phyloP scores from a whole-genome alignment of 2,329 filamentous ascomycete genomes.

The Ascochyta koolunga region DNA sequence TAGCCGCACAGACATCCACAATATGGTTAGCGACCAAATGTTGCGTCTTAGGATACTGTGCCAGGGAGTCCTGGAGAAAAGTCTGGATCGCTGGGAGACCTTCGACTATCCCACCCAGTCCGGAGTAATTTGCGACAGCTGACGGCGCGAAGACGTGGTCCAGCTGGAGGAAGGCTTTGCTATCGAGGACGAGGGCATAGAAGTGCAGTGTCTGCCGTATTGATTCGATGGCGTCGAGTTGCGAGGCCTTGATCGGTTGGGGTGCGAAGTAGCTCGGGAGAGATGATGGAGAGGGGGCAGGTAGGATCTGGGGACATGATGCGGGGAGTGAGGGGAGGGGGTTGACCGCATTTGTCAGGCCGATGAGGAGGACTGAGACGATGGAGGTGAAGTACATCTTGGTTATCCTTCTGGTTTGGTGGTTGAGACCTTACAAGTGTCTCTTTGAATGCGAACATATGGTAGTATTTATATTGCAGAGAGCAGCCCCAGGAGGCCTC shows the following conservation, averaged over 20 bases:
- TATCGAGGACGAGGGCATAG: slow-evolving; percentile 9
- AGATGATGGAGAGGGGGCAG: slow-evolving; percentile 2
- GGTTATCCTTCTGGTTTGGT: too few relatives aligned
- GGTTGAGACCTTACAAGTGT: too few relatives aligned
- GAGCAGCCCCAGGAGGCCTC: background rate
- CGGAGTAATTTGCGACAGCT: slow-evolving; percentile 9
- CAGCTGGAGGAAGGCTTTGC: slow-evolving; percentile 7
- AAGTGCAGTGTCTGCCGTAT: slow-evolving; percentile 13
- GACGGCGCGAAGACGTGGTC: slow-evolving; percentile 9
- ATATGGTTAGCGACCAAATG: slow-evolving; percentile 12
- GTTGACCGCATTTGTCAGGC: background rate
- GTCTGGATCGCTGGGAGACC: slow-evolving; percentile 6
- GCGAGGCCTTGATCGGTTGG: slow-evolving; percentile 3
- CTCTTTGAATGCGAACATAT: too few relatives aligned
- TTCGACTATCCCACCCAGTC: slow-evolving; percentile 11
- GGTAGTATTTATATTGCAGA: too few relatives aligned
- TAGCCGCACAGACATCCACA: slow-evolving; percentile 10
- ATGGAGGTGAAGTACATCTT: background rate
- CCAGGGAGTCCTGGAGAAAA: slow-evolving; percentile 4
- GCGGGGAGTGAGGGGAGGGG: background rate
- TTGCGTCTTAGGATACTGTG: slow-evolving; percentile 7
- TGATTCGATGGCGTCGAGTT: slow-evolving; percentile 5
- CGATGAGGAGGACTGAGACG: background rate
- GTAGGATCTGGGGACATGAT: slow-evolving; percentile 12
- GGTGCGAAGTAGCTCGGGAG: slow-evolving; percentile 9